These are phyloP conservation scores for Puccinia hordei DNA, from an alignment of 1,284 basidiomycete species.

Conservation along the genomic window DNA sequence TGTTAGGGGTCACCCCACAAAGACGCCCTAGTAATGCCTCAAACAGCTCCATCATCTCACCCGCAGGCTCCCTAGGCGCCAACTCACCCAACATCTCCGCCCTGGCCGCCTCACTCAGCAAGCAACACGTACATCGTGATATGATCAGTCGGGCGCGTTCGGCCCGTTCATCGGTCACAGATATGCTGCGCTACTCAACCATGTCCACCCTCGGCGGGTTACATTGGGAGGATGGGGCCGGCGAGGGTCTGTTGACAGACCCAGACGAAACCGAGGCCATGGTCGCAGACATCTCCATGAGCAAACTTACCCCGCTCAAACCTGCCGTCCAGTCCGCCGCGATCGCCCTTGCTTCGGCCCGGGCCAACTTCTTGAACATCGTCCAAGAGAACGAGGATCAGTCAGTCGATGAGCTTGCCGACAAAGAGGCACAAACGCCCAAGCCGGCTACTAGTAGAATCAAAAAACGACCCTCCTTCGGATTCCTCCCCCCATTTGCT, in stretches of 20 bases:
- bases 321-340: slow-evolving; percentile 30
- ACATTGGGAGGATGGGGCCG: slow-evolving; percentile 43
- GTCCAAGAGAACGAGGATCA: slow-evolving; percentile 17
- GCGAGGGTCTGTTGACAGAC: slow-evolving; percentile 42
- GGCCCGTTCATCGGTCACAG: slow-evolving; percentile 11
- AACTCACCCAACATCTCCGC: slow-evolving; percentile 37
- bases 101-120: slow-evolving; percentile 39
- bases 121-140: slow-evolving; percentile 35
- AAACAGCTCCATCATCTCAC: not conserved
- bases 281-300: slow-evolving; percentile 48
- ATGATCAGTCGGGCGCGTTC: not conserved
- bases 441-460: not conserved
- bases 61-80: not conserved
- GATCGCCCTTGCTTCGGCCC: slow-evolving; percentile 37
- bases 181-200: slow-evolving; percentile 42
- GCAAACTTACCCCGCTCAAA: slow-evolving; percentile 26
- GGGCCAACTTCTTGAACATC: slow-evolving; percentile 35
- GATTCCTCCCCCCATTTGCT: not conserved
- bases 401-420: not conserved
- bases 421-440: not conserved
- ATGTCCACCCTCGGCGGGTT: slow-evolving; percentile 33
- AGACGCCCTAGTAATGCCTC: slow-evolving; percentile 3
- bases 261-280: slow-evolving; percentile 45
- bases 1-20: slow-evolving; percentile 12
- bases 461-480: slow-evolving; percentile 10